Evolutionary conservation across 2,329 filamentous ascomycete genomes (phyloP).

Genomic region (Fusarium denticulatum): DNA sequence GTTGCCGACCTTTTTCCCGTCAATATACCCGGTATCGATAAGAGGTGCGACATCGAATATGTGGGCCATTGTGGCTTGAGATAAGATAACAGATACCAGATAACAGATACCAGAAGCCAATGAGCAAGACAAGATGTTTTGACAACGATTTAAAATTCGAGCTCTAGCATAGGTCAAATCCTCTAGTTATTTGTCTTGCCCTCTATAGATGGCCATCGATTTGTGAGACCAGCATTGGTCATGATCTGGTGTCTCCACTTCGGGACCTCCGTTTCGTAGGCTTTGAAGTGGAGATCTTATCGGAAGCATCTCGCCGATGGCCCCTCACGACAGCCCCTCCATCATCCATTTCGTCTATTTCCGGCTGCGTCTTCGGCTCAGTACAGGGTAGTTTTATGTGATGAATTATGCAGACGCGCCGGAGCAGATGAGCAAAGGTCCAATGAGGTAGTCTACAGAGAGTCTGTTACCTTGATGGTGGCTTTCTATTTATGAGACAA

Average conservation of each 20-base stretch:
- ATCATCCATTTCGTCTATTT: background rate
- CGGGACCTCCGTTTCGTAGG: background rate
- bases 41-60: background rate
- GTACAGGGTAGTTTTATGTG: background rate
- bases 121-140: no score
- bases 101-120: background rate
- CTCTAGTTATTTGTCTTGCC: background rate
- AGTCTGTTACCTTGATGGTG: background rate
- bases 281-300: background rate
- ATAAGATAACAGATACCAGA: background rate
- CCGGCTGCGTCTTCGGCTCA: background rate
- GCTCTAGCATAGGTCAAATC: background rate
- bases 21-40: background rate
- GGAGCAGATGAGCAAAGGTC: background rate
- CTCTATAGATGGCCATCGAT: rapidly evolving
- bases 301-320: background rate
- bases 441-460: background rate
- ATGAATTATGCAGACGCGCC: background rate
- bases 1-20: background rate
- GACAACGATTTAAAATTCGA: background rate
- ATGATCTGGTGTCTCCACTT: background rate
- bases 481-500: background rate
- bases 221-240: no score
- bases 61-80: background rate
- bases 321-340: background rate